phyloP scores from a whole-genome alignment of 768 basidiomycete species.

The Rhizopogon roseolus region DNA sequence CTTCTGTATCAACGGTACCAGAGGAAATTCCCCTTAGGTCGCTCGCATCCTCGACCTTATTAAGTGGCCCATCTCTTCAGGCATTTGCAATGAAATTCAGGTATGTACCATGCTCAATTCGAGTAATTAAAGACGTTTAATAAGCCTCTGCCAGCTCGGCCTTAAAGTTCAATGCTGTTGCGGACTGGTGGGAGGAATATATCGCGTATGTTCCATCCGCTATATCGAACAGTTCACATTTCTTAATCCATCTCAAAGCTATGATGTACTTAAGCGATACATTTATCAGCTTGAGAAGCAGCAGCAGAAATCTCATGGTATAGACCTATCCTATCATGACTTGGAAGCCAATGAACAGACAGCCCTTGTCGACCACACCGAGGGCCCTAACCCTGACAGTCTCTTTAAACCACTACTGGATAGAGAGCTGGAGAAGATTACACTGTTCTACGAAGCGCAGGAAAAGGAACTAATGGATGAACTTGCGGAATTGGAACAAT shows the following conservation, averaged over 20 bases:
- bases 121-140: no score
- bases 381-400: constrained; percentile 40
- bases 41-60: background rate
- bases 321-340: constrained; percentile 40
- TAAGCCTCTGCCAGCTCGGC: constrained; percentile 49
- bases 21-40: constrained; percentile 24
- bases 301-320: constrained; percentile 42
- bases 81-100: constrained; percentile 30
- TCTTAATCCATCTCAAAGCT: constrained; percentile 37
- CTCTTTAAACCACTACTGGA: constrained; percentile 75
- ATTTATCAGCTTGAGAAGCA: constrained; percentile 86
- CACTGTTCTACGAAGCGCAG: constrained; percentile 72
- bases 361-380: constrained; percentile 42
- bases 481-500: constrained; percentile 50
- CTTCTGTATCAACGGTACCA: constrained; percentile 1
- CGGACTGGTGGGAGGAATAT: constrained; percentile 93
- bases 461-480: constrained; percentile 68
- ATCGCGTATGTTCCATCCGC: constrained; percentile 58
- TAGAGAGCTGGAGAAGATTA: constrained; percentile 77
- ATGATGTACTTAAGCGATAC: constrained; percentile 77
- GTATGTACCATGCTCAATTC: constrained; percentile 8
- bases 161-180: constrained; percentile 85
- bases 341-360: constrained; percentile 62
- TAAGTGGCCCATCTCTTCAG: background rate
- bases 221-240: background rate